Conservation (phyloP, 441 rosid species). For the Biscutella laevigata region DNA sequence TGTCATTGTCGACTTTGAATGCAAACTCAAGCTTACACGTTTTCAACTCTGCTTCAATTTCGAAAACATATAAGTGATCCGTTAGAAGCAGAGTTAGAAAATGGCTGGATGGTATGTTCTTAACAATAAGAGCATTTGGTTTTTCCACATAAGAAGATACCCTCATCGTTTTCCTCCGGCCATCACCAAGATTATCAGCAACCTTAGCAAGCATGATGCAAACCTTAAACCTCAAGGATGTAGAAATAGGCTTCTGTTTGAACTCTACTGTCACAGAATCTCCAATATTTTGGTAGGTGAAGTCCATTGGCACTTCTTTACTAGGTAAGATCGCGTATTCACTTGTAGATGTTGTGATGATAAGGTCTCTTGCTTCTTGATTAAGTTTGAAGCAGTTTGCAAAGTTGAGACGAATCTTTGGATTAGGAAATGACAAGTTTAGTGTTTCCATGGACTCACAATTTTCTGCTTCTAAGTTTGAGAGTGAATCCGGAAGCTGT, state of each 20-base stretch:
- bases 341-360: not conserved
- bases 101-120: too few species aligned
- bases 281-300: not conserved
- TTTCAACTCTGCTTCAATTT: too few species aligned
- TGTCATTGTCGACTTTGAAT: too few species aligned
- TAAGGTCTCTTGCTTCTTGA: not conserved
- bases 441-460: not conserved
- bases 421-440: not conserved
- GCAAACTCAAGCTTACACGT: too few species aligned
- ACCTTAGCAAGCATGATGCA: not conserved
- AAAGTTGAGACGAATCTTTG: rapidly evolving
- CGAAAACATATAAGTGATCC: too few species aligned
- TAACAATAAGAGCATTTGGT: too few species aligned
- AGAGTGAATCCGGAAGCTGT: not conserved
- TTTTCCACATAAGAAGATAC: too few species aligned
- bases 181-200: too few species aligned
- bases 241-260: not conserved
- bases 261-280: not conserved
- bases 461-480: not conserved
- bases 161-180: too few species aligned
- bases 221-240: not conserved
- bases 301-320: not conserved
- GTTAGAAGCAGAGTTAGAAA: too few species aligned
- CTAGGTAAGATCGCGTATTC: not conserved
- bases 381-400: not conserved